Evolutionary conservation across 176 grass and related monocot genomes (phyloP).

Genomic region (Echinochloa phyllopogon): DNA sequence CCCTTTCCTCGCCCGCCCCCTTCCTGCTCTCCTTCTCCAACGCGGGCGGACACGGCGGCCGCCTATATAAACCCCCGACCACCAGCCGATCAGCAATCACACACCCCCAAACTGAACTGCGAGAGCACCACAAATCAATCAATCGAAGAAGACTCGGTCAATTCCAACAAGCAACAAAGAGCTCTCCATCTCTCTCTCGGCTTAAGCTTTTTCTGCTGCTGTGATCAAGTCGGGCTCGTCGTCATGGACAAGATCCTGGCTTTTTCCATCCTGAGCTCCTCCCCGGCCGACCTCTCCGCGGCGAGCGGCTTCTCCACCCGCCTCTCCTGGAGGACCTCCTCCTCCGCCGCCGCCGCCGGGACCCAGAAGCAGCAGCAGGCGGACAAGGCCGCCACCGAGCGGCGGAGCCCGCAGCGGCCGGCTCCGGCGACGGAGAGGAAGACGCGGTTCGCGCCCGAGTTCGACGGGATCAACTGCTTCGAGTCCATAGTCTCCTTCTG

Average conservation of each 20-base stretch:
- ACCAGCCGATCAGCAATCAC: background rate
- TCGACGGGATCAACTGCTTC: slow-evolving; percentile 74
- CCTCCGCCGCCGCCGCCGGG: background rate
- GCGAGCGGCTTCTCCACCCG: background rate
- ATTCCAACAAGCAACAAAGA: background rate
- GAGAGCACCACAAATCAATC: background rate
- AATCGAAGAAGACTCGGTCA: background rate
- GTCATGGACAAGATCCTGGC: slow-evolving; percentile 71
- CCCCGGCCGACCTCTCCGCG: slow-evolving; percentile 47
- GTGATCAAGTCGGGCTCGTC: background rate
- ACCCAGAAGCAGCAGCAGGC: slow-evolving; percentile 4
- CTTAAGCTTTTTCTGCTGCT: background rate
- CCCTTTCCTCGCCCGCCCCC: background rate
- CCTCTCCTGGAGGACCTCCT: background rate
- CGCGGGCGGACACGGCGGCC: background rate
- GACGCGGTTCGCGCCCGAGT: slow-evolving; percentile 66
- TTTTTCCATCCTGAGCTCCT: slow-evolving; percentile 73
- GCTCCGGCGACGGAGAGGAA: background rate
- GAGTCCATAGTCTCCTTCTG: slow-evolving; percentile 59
- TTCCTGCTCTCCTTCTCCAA: background rate
- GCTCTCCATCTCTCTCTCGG: too few species aligned
- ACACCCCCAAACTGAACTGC: background rate
- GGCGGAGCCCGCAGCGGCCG: background rate
- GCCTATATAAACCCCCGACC: background rate
- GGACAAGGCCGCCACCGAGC: background rate